These are phyloP conservation scores for Trametes meyenii DNA, from an alignment of 768 basidiomycete genomes.

Conservation along the genomic window DNA sequence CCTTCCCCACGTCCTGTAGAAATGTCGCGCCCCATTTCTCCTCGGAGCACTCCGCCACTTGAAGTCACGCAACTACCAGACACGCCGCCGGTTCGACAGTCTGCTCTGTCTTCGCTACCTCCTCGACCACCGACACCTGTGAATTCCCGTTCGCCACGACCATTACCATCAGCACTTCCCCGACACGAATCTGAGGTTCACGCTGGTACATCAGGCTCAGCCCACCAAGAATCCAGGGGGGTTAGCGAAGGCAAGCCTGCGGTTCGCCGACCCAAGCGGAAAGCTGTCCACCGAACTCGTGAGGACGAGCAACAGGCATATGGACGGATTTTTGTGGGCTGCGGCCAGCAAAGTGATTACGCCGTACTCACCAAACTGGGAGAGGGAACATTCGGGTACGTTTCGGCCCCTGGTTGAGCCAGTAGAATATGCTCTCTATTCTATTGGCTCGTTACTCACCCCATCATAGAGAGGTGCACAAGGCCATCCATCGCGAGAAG, in stretches of 20 bases:
- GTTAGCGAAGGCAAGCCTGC: neutral
- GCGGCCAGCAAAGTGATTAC: constrained; percentile 76
- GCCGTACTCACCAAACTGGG: constrained; percentile 85
- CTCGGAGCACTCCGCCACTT: constrained; percentile 19
- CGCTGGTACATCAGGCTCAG: neutral
- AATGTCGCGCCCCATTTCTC: constrained; percentile 25
- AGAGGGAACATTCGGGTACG: constrained; percentile 96
- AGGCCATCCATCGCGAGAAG: constrained; percentile 69
- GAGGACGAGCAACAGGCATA: constrained; percentile 72
- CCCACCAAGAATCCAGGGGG: neutral
- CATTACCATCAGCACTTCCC: constrained; percentile 4
- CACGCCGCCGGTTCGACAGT: constrained; percentile 26
- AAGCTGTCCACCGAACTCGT: constrained; percentile 51
- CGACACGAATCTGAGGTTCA: constrained; percentile 15
- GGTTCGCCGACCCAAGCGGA: constrained; percentile 40
- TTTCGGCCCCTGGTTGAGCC: constrained; percentile 25
- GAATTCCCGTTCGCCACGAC: constrained; percentile 46
- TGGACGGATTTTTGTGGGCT: constrained; percentile 67
- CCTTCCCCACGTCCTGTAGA: constrained; percentile 9
- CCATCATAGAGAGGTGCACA: constrained; percentile 79
- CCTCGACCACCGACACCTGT: constrained; percentile 53
- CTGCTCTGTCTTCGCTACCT: constrained; percentile 30
- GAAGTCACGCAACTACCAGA: constrained; percentile 17
- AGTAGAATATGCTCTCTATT: neutral
- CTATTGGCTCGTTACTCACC: constrained; percentile 5